Base-by-base conservation (phyloP, 176 grass and related monocot species). In the Phyllostachys edulis region DNA sequence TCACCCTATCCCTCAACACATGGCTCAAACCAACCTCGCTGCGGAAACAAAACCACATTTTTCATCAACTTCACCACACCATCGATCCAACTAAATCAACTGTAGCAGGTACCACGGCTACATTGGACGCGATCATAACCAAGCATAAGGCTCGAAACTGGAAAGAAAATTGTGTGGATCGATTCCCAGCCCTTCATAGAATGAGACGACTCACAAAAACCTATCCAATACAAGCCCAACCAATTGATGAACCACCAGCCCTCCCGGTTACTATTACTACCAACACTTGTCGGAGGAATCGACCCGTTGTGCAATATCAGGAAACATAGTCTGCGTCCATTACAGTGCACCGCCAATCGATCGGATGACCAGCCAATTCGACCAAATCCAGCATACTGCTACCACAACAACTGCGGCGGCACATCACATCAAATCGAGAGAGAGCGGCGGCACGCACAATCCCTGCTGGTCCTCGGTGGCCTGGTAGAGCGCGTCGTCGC, bases 401-500 rank as follows among this genome's bases (percentile, higher is more conserved):
- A 54, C 13, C 11, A 65, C 45, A 36, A 65, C 37, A 46, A 24
- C 5, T 23, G 78, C 36, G 34, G 32, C 32, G 32, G 32, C 32
- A 34, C 63, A 61, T 44, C 16, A 11, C 44, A 54, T 66, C 52
- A 73, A 37, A 83, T 74, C n/a, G 47, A 67, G 69, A 50, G n/a
- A 63, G 38, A 5, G 4, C 16, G 45, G 32, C 32, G 40, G 63
- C 72, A 88, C 93, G 74, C 84, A 99, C 97, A 99, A 52, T 83
- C 97, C 97, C 54, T 94, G 93, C 81, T 99, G 97, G 52, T 99
- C 97, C 81, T 99, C 90, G 6, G 93, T 89, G 21, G 97, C 93
- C 91, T 96, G 97, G 81, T 99, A 99, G 69, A 99, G 90, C 41
- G 93, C 89, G 62, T 96, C 91, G 67, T 99, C 97, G 14, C 97